Evolutionary conservation across 345 rosid species (phyloP).

Genomic region (Garcia nutans): DNA sequence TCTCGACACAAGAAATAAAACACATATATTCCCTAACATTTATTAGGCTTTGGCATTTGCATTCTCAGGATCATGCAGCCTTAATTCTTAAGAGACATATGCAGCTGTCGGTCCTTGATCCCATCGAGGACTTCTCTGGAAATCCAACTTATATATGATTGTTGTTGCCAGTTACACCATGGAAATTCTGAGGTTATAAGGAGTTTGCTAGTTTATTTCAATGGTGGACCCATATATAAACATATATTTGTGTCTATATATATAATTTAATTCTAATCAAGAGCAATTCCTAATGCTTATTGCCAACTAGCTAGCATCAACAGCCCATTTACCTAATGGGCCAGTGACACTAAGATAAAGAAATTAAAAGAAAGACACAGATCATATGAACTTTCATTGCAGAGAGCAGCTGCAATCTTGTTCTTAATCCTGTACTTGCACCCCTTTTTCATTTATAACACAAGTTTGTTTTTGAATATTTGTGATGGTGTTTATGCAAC

Average conservation of each 20-base stretch:
- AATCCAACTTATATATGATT: neutral
- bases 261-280: neutral
- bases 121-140: neutral
- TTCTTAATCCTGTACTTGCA: neutral
- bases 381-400: neutral
- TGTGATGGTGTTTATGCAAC: neutral
- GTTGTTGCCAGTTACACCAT: neutral
- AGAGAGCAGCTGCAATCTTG: neutral
- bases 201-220: neutral
- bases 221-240: slow-evolving; percentile 12
- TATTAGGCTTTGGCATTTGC: slow-evolving; percentile 9
- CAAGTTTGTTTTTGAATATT: neutral
- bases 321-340: slow-evolving; percentile 12
- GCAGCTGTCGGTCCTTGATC: neutral
- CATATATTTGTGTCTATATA: neutral
- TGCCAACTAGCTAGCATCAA: slow-evolving; percentile 18
- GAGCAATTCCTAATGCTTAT: slow-evolving; percentile 4
- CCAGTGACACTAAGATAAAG: neutral
- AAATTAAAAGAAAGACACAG: neutral
- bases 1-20: slow-evolving; percentile 3
- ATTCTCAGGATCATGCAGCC: slow-evolving; percentile 15
- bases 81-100: neutral
- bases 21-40: slow-evolving; percentile 10
- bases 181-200: neutral
- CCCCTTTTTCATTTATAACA: neutral